Evolutionary conservation across 495 filamentous ascomycete species (phyloP).

Genomic region (Jackrogersella minutella): DNA sequence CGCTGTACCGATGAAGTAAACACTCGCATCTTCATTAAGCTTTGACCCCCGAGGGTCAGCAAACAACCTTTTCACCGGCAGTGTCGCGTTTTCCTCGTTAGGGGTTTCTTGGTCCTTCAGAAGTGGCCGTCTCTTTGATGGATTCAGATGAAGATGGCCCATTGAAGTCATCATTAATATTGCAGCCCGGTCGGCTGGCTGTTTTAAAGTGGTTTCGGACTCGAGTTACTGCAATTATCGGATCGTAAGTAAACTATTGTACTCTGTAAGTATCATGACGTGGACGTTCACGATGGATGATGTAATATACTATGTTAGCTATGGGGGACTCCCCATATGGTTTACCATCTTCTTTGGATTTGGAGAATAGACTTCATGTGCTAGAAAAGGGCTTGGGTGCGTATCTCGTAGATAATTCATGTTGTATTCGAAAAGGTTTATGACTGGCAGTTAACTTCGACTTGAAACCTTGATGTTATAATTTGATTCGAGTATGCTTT

Average conservation of each 20-base stretch:
- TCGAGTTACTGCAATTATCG: no score
- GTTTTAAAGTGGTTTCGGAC: background rate
- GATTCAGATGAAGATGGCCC: conserved; percentile 39
- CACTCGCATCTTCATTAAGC: conserved; percentile 40
- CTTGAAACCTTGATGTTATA: no score
- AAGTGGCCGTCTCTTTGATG: conserved; percentile 36
- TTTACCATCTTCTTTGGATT: background rate
- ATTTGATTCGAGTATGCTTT: no score
- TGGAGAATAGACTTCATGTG: background rate
- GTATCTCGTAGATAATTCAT: no score
- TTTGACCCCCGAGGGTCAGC: conserved; percentile 27
- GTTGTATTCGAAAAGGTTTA: no score
- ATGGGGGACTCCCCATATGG: background rate
- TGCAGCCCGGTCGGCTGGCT: background rate
- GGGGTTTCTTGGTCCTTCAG: conserved; percentile 35
- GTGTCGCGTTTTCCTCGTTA: conserved; percentile 18
- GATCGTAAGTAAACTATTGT: background rate
- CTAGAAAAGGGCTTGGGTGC: no score
- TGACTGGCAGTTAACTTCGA: no score
- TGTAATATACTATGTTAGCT: conserved; percentile 20
- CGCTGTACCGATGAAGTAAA: conserved; percentile 71
- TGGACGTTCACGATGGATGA: conserved; percentile 28
- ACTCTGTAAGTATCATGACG: conserved; percentile 27
- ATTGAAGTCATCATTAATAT: conserved; percentile 33
- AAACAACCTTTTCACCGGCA: conserved; percentile 29